A percentile compares a stretch with the other conserved stretches of the same genome.
Evolutionary conservation across 441 rosid species (phyloP).

Genomic region (Manihot esculenta): DNA sequence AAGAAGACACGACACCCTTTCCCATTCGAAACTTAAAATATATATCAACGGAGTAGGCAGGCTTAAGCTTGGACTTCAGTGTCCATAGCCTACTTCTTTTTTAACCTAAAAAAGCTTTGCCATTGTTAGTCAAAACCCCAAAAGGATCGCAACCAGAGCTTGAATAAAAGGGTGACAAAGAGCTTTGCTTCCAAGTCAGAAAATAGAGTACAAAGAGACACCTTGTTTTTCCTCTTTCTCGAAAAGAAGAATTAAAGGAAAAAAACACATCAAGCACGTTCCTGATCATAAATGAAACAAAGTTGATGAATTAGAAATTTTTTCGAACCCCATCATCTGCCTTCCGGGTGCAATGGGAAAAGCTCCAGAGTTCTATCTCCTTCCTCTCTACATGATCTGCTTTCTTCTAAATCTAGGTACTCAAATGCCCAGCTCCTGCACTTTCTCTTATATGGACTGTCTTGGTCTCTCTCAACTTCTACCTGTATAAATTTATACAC

Average conservation of each 20-base stretch:
- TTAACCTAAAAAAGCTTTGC: slow-evolving; percentile 42
- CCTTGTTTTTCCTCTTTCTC: slow-evolving; percentile 52
- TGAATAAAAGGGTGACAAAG: slow-evolving; percentile 24
- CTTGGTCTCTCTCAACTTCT: slow-evolving; percentile 46
- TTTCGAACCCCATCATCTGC: slow-evolving; percentile 44
- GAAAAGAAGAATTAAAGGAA: slow-evolving; percentile 29
- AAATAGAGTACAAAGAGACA: slow-evolving; percentile 43
- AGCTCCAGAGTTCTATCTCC: slow-evolving; percentile 80
- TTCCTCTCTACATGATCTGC: slow-evolving; percentile 42
- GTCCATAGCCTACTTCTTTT: slow-evolving; percentile 32
- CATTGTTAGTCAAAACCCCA: slow-evolving; percentile 29
- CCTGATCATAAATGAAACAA: slow-evolving; percentile 20
- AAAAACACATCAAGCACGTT: slow-evolving; percentile 29
- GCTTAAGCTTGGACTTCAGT: slow-evolving; percentile 66
- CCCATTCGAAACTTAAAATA: slow-evolving; percentile 23
- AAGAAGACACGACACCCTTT: slow-evolving; percentile 19
- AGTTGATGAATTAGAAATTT: slow-evolving; percentile 6
- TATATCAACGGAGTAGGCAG: not conserved
- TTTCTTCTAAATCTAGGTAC: slow-evolving; percentile 55
- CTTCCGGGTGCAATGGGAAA: slow-evolving; percentile 94
- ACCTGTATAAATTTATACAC: slow-evolving; percentile 33
- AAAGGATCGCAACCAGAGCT: slow-evolving; percentile 12
- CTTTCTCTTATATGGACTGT: slow-evolving; percentile 75
- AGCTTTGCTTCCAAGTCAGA: slow-evolving; percentile 30
- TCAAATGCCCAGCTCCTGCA: slow-evolving; percentile 89